Percentiles rank a stretch among this genome's conserved stretches.
phyloP scores from a whole-genome alignment of 2,329 filamentous ascomycete species.

The Didymellaceae sp. region DNA sequence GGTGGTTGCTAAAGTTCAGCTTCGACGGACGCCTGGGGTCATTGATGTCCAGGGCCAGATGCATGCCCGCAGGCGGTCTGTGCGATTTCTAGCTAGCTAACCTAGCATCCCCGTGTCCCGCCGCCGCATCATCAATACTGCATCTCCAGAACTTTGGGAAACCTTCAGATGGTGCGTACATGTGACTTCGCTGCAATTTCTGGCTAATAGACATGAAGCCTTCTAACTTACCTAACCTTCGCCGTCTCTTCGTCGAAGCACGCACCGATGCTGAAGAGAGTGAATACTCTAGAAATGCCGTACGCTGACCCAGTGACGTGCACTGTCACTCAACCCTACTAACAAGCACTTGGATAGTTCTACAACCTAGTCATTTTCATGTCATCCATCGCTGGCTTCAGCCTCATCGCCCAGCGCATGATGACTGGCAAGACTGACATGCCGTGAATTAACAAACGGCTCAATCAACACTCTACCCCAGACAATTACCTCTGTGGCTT shows the following conservation, averaged over 20 bases:
- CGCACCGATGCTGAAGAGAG: conserved; percentile 92
- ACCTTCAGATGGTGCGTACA: no score
- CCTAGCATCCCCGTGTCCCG: conserved; percentile 6
- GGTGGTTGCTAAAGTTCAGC: conserved; percentile 23
- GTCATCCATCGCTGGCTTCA: conserved; percentile 93
- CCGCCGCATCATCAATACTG: conserved; percentile 7
- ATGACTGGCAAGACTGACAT: conserved; percentile 42
- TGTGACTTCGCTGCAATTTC: no score
- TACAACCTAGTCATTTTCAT: conserved; percentile 98
- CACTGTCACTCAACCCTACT: background rate
- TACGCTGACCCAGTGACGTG: conserved; percentile 55
- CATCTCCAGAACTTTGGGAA: no score
- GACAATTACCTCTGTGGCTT: background rate
- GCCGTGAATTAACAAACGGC: no score
- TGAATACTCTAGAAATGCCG: conserved; percentile 90
- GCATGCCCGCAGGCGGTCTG: no score
- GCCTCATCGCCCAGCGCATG: conserved; percentile 88
- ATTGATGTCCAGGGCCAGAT: conserved; percentile 9
- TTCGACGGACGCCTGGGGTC: conserved; percentile 21
- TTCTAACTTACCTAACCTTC: conserved; percentile 89
- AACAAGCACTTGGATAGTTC: conserved; percentile 65
- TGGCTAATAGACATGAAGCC: conserved; percentile 55
- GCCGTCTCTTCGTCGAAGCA: conserved; percentile 93
- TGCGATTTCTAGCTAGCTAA: conserved; percentile 27
- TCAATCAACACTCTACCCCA: background rate